Evolutionary conservation across 176 grass and related monocot genomes (phyloP), one percentile per base, ranked within the genome.

Genomic region (Musa itinerans): DNA sequence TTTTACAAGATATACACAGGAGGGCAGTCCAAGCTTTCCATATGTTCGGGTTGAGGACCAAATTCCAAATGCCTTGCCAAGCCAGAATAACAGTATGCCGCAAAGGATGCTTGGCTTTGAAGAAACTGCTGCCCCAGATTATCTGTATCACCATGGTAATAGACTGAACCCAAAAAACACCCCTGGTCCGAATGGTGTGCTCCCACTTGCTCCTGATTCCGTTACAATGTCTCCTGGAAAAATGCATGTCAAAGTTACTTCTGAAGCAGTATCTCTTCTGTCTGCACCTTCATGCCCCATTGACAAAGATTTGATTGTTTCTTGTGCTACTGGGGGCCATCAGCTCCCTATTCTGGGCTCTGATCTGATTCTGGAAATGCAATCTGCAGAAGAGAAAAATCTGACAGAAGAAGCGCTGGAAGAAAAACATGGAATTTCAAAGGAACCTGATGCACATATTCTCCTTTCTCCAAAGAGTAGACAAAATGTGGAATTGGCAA

Each of bases 21-120:
- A 99, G 72, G 86, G 78, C 54, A 94, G 86, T 78, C 95, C 88
- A 49, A 89, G 82, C 78, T 48, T 87, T 72, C 77, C 81, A 50
- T 78, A 68, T 78, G 25, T 73, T 48, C 78, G 77, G 58, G 67
- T 78, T 83, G 92, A 90, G 79, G 88, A 93, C 62, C 79, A 78
- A 81, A 78, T 90, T 49, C 70, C 75, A 52, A 92, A 80, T 63
- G 58, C 75, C 27, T 82, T 86, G 82, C 53, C 79, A 68, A 74
- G 57, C 59, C 72, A 76, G 43, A 81, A 77, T 76, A 82, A 83
- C 21, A 85, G 50, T 78, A 81, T 87, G 75, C 53, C 82, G 50
- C 81, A 89, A 23, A 88, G 84, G 80, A 62, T 90, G 72, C 71
- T 69, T 63, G 84, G 84, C 61, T 85, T 82, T 85, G 86, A 93